A percentile compares a stretch with the other conserved stretches of the same genome.
These are phyloP conservation scores for Aspergillus sp. DNA, from an alignment of 2,329 filamentous ascomycete species.

Conservation along the genomic window DNA sequence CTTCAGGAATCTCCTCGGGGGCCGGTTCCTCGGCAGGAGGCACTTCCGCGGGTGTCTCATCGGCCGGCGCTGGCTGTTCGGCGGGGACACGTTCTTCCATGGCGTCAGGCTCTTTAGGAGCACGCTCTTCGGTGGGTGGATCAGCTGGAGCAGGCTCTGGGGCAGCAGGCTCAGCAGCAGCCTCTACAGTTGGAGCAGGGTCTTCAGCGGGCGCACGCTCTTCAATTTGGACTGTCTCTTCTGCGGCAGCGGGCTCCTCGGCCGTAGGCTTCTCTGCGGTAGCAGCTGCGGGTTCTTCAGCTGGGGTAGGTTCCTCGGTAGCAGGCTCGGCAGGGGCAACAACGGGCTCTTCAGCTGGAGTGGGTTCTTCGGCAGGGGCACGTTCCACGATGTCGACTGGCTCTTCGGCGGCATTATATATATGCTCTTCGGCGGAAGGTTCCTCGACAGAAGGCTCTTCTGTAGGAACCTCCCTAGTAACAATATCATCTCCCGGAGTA, in stretches of 20 bases:
- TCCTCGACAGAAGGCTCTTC: constrained; percentile 16
- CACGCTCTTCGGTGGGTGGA: constrained; percentile 5
- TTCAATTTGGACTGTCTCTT: constrained; percentile 3
- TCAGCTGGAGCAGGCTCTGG: constrained; percentile 5
- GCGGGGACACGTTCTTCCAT: background rate
- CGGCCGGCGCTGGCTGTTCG: constrained; percentile 7
- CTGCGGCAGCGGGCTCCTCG: background rate
- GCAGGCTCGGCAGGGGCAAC: background rate
- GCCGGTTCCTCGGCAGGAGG: constrained; percentile 1
- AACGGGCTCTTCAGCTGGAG: background rate
- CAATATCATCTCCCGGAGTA: constrained; percentile 4
- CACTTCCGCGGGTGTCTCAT: background rate
- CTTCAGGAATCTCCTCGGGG: constrained; percentile 7
- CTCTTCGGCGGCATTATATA: constrained; percentile 7
- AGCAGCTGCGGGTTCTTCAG: background rate
- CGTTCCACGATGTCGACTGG: background rate
- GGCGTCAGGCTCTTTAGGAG: background rate
- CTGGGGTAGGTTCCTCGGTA: constrained; percentile 4
- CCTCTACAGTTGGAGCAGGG: background rate
- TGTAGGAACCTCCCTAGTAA: constrained; percentile 9
- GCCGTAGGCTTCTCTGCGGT: background rate
- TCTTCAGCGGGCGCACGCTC: constrained; percentile 1
- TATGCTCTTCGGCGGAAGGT: constrained; percentile 12
- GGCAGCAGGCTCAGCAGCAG: background rate
- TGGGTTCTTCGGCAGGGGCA: constrained; percentile 6